phyloP scores from a whole-genome alignment of 2,329 filamentous ascomycete genomes.

The Nemania abortiva region DNA sequence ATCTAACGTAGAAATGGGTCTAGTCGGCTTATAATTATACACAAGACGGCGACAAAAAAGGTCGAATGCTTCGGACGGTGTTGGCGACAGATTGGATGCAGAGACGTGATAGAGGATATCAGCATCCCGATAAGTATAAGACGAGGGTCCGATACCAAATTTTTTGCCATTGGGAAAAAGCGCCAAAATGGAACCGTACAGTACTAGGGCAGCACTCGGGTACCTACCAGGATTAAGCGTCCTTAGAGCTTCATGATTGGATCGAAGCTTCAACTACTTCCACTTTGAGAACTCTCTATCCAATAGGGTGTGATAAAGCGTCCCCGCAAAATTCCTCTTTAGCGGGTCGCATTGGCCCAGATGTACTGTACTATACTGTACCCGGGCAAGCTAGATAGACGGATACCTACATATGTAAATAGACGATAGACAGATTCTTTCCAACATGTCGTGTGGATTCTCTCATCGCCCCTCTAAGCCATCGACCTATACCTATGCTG shows the following conservation, averaged over 20 bases:
- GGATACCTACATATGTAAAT: neutral
- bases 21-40: conserved; percentile 5
- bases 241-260: conserved; percentile 37
- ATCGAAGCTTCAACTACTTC: neutral
- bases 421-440: neutral
- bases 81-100: neutral
- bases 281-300: neutral
- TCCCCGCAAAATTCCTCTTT: conserved; percentile 11
- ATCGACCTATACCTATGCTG: neutral
- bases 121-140: neutral
- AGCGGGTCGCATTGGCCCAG: neutral
- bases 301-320: neutral
- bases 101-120: conserved; percentile 7
- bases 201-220: neutral
- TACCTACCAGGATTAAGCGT: too few relatives aligned
- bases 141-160: conserved; percentile 38
- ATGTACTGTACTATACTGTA: neutral
- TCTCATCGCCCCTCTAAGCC: neutral
- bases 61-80: neutral
- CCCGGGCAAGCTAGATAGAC: neutral
- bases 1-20: conserved; percentile 38
- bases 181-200: neutral
- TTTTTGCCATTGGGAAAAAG: conserved; percentile 41
- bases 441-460: neutral
- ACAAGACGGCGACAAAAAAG: conserved; percentile 12